Conservation (phyloP, 169 alveolate species). For the Eimeria maxima region DNA sequence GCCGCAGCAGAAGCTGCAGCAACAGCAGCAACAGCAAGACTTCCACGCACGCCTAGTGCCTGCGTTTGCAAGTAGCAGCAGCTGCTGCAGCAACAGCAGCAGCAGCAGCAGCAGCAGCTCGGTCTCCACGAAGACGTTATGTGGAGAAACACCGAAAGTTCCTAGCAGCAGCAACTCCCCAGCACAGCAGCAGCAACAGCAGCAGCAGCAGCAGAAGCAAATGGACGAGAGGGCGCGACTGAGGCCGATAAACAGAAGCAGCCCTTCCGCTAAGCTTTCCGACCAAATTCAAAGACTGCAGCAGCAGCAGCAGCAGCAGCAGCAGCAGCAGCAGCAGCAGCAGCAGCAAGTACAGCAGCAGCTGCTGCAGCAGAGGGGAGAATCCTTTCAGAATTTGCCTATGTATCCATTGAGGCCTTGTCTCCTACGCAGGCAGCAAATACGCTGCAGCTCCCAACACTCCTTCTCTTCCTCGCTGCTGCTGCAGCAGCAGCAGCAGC, state of each 20-base stretch:
- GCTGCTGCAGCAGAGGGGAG: background rate
- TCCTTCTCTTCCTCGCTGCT: background rate
- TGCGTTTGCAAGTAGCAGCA: background rate
- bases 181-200: background rate
- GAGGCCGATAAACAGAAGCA: background rate
- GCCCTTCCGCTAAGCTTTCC: background rate
- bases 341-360: background rate
- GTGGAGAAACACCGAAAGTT: background rate
- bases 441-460: background rate
- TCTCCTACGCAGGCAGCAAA: background rate
- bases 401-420: conserved; percentile 28
- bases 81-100: conserved; percentile 3
- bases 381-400: background rate
- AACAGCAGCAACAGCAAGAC: conserved; percentile 16
- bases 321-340: no score
- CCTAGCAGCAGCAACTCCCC: background rate
- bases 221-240: background rate
- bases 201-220: conserved; percentile 42
- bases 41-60: background rate
- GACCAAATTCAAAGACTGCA: background rate
- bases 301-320: conserved; percentile 7
- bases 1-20: background rate
- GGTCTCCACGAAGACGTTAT: background rate
- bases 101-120: conserved; percentile 4
- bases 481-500: background rate